These are phyloP conservation scores for Candida peoriensis DNA, from an alignment of 805 yeast species.

Conservation along the genomic window DNA sequence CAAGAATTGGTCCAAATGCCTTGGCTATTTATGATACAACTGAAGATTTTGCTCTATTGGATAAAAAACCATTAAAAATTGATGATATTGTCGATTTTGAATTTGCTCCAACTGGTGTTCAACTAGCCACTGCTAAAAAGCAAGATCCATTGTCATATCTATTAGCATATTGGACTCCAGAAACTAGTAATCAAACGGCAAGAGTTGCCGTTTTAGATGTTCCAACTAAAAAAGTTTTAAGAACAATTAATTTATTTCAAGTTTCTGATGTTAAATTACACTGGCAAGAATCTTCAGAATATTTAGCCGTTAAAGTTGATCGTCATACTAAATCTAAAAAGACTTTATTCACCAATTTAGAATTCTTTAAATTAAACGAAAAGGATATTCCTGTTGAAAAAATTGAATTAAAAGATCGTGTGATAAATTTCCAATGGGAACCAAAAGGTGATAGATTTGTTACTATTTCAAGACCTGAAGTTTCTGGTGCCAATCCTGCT, in stretches of 20 bases:
- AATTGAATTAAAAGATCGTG: constrained; percentile 86
- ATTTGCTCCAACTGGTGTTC: constrained; percentile 88
- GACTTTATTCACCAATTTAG: constrained; percentile 85
- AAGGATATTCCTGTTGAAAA: constrained; percentile 93
- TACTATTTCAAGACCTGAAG: constrained; percentile 59
- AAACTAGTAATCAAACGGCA: constrained; percentile 85
- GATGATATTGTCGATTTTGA: constrained; percentile 87
- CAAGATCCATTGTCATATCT: constrained; percentile 55
- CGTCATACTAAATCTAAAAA: constrained; percentile 95
- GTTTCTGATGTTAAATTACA: constrained; percentile 84
- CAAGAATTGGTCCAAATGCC: constrained; percentile 91
- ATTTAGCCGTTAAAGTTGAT: constrained; percentile 89
- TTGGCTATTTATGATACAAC: constrained; percentile 84
- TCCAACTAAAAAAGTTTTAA: constrained; percentile 74
- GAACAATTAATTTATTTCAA: constrained; percentile 92
- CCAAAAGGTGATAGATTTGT: constrained; percentile 87
- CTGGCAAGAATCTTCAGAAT: constrained; percentile 90
- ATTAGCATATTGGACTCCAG: constrained; percentile 97
- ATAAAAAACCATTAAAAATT: constrained; percentile 77
- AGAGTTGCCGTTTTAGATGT: constrained; percentile 87
- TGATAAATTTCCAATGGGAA: constrained; percentile 91
- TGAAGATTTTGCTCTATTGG: constrained; percentile 70
- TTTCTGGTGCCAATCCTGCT: constrained; percentile 51
- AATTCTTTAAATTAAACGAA: constrained; percentile 82
- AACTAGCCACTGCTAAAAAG: constrained; percentile 51